Conservation (phyloP, 1,284 basidiomycete species). For the Rhizoctonia solani region DNA sequence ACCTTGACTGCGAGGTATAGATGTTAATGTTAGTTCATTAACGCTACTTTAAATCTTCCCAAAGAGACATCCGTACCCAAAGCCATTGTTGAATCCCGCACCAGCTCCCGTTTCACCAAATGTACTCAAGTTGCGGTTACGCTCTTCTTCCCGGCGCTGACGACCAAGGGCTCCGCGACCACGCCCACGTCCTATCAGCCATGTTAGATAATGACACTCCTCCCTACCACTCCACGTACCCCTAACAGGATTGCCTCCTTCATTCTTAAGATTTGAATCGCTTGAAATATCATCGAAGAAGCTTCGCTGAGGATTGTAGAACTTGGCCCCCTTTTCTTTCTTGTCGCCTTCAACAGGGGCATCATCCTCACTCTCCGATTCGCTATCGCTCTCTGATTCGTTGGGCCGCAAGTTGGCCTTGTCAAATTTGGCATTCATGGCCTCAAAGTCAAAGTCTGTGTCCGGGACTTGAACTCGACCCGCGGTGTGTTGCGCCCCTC, state of each 20-base stretch:
- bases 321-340: slow-evolving; percentile 45
- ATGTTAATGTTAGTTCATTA: neutral
- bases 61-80: slow-evolving; percentile 18
- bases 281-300: slow-evolving; percentile 71
- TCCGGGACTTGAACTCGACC: slow-evolving; percentile 53
- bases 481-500: slow-evolving; percentile 39
- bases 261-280: slow-evolving; percentile 36
- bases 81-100: slow-evolving; percentile 5
- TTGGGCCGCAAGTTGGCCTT: slow-evolving; percentile 58
- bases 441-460: slow-evolving; percentile 76
- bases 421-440: slow-evolving; percentile 74
- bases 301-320: slow-evolving; percentile 73
- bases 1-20: slow-evolving; percentile 62
- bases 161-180: slow-evolving; percentile 48
- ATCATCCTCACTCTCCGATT: slow-evolving; percentile 37
- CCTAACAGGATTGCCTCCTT: slow-evolving; percentile 33
- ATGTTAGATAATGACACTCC: neutral
- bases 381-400: slow-evolving; percentile 38
- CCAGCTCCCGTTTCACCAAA: slow-evolving; percentile 78
- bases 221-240: neutral
- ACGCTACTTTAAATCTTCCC: neutral
- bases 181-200: slow-evolving; percentile 47
- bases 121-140: slow-evolving; percentile 77
- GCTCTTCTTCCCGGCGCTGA: slow-evolving; percentile 74
- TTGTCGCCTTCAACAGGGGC: slow-evolving; percentile 36